Evolutionary conservation across 768 basidiomycete species (phyloP), one percentile per base, ranked within the genome.

Genomic region (Daedaleopsis nitida): DNA sequence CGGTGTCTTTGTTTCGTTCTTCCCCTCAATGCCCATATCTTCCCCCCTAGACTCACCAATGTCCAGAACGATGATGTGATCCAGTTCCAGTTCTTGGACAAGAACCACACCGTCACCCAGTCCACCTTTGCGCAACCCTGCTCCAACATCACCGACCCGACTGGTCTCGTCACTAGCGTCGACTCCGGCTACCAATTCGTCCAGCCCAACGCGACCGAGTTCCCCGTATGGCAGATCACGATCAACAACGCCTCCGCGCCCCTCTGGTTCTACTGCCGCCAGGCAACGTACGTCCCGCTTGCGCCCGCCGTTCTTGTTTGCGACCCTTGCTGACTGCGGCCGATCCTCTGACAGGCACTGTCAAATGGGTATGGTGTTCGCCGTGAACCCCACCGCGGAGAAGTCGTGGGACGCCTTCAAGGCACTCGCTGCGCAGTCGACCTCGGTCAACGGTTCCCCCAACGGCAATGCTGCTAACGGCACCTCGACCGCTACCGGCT

Each of bases 191-290:
- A 82, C 78, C 73, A 75, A 66, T 62, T 64, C 52, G 64, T 73
- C 24, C 75, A 79, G 35, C 59, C 72, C 14, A 65, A 71, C 35
- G 69, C 69, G 27, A 70, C 79, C 11, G 7, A 53, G 19, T 71
- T 81, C 53, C 79, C 80, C 17, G 66, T 76, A 37, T 84, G 77
- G 77, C 80, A 70, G 52, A 74, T 85, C 74, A 80, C 77, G 45
- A 67, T 86, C 55, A 70, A 74, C 54, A 74, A 83, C 67, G 71
- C 75, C 17, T 72, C 76, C n/a, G 65, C 75, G 3, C 83, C 86
- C 12, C 71, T 85, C 24, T 88, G 85, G 85, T 86, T 87, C 78
- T 85, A 77, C 79, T 87, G 85, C 63, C 77, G 75, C 17, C 84
- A 86, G 71, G 77, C 74, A 1, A 65, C 12, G 73, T 74, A 47